Evolutionary conservation across 805 yeast species (phyloP).

Genomic region (Candida quercuum): DNA sequence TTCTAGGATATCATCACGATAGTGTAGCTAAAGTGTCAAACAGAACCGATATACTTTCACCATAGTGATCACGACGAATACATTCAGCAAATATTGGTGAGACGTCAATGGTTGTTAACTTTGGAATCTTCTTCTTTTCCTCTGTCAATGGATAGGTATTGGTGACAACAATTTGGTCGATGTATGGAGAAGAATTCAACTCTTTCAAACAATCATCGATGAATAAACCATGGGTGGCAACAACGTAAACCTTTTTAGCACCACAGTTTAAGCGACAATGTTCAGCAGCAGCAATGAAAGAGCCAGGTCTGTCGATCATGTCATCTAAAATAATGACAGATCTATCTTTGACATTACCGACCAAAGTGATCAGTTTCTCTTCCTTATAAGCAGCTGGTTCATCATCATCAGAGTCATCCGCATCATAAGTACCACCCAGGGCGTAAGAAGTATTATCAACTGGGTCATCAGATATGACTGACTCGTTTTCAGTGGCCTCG

Average conservation of each 20-base stretch:
- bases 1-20: conserved; percentile 8
- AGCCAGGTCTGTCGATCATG: conserved; percentile 92
- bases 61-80: conserved; percentile 97
- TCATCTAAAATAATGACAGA: conserved; percentile 95
- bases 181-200: conserved; percentile 70
- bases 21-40: conserved; percentile 76
- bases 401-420: conserved; percentile 80
- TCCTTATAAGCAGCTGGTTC: conserved; percentile 39
- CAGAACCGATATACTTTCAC: conserved; percentile 90
- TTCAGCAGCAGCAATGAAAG: conserved; percentile 97
- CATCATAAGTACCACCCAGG: conserved; percentile 77
- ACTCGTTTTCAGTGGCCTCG: conserved; percentile 26
- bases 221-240: conserved; percentile 96
- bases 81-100: conserved; percentile 97
- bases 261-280: conserved; percentile 95
- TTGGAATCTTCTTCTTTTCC: conserved; percentile 53
- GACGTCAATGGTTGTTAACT: conserved; percentile 84
- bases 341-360: conserved; percentile 89
- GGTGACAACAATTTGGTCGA: conserved; percentile 90
- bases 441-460: conserved; percentile 43
- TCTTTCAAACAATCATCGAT: conserved; percentile 80
- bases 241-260: conserved; percentile 81
- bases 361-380: conserved; percentile 90
- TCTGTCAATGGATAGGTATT: conserved; percentile 89
- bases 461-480: conserved; percentile 26